Base-by-base conservation (phyloP, 108 stramenopile genomes). In the Nitzschia palea region DNA sequence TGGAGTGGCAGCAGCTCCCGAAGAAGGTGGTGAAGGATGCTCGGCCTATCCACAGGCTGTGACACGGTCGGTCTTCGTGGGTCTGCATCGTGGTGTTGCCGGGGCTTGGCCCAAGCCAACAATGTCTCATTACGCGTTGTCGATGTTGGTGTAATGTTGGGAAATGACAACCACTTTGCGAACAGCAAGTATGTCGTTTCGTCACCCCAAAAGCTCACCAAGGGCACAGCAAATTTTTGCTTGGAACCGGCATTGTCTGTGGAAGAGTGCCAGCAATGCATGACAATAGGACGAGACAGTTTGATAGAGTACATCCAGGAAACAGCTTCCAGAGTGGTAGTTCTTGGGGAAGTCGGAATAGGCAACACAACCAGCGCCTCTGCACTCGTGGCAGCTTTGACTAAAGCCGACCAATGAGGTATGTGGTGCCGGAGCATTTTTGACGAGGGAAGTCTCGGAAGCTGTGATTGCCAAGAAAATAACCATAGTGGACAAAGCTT, bases 271-370 rank as follows among this genome's bases (percentile, higher is more conserved):
- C 65, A 76, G 2, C 56, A 59, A 35, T 85, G 81, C 50, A 58
- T 91, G 0, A 3, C 2, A 8, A 71, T 54, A 0, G 93, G 93
- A 2, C 55, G 72, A 25, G 55, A 70, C 0, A 72, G 72, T 35
- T 58, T 82, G 25, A 44, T 29, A 9, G 44, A 55, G 29, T 33
- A 22, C 8, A 71, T 84, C 0, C 48, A 74, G 29, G 72, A 80
- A 30, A 33, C 50, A 14, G 27, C 26, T 0, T 65, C 66, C 26
- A 42, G 60, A 34, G 60, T 82, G 29, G 40, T 94, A 3, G 59
- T 67, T 12, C 72, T 94, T 43, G 93, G 93, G 42, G 93, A 94
- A 67, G 80, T 94, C 18, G 93, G 93, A 4, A 94, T 94, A 43
- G 89, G 93, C 8, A 94, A 94, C 57, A 94, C 93, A 10, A 94